These are phyloP conservation scores for Penicillium mononematosum DNA, from an alignment of 495 filamentous ascomycete genomes.

Conservation along the genomic window DNA sequence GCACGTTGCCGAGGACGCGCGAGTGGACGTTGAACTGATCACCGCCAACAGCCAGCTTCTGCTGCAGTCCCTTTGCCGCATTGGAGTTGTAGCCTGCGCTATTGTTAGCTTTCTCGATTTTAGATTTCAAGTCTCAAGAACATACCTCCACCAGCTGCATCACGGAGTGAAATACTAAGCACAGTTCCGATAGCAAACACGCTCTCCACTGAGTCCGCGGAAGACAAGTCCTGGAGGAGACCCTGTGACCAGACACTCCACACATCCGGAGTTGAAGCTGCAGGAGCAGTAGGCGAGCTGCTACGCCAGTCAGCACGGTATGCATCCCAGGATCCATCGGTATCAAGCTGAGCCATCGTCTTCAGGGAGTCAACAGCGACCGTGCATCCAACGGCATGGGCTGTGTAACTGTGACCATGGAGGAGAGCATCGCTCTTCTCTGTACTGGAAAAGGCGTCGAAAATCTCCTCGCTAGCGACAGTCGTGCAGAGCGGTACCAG, in stretches of 20 bases:
- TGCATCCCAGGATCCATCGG: constrained; percentile 46
- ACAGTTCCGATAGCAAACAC: constrained; percentile 70
- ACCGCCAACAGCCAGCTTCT: constrained; percentile 44
- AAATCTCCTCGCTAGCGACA: constrained; percentile 67
- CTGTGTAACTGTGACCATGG: constrained; percentile 81
- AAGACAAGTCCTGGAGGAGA: constrained; percentile 57
- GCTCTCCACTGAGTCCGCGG: constrained; percentile 51
- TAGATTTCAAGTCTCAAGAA: neutral
- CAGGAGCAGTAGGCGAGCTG: neutral
- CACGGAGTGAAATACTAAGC: constrained; percentile 62
- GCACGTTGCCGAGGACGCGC: constrained; percentile 71
- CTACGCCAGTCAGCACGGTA: constrained; percentile 47
- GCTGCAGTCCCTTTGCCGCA: constrained; percentile 60
- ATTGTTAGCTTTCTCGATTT: constrained; percentile 3
- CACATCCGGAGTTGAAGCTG: constrained; percentile 25
- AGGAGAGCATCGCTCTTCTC: constrained; percentile 72
- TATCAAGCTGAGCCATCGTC: constrained; percentile 56
- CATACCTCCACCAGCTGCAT: constrained; percentile 46
- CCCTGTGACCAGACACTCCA: constrained; percentile 70
- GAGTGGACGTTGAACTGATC: constrained; percentile 62
- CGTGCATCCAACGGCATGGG: constrained; percentile 71
- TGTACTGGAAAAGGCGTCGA: constrained; percentile 61
- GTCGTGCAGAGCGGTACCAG: constrained; percentile 72
- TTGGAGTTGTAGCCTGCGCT: constrained; percentile 62
- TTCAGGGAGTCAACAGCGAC: constrained; percentile 61